Conservation (phyloP, 75 land plant genomes). For the Sequoia sempervirens region DNA sequence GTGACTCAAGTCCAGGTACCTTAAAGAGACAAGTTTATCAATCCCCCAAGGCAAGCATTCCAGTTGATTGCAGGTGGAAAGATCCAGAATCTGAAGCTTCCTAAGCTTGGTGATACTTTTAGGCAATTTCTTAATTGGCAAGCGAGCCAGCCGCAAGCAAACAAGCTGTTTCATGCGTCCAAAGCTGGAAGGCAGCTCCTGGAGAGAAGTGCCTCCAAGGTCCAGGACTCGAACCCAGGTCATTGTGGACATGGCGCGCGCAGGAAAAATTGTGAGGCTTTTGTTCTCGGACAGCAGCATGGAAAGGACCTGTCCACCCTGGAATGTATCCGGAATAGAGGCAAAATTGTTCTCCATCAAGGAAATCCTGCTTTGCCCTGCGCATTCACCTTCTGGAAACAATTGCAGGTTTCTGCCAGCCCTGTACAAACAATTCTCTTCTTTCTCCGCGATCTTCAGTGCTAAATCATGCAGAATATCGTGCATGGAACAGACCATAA, state of each 20-base stretch:
- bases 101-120: neutral
- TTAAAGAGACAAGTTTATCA: neutral
- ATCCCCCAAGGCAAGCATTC: neutral
- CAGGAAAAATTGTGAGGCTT: neutral
- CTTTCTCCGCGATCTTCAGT: neutral
- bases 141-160: neutral
- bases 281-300: neutral
- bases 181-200: neutral
- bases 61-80: neutral
- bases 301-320: neutral
- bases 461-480: conserved; percentile 11
- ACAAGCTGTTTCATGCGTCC: neutral
- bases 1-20: neutral
- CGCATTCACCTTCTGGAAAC: neutral
- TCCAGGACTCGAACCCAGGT: neutral
- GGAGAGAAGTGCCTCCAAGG: neutral
- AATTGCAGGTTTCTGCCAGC: neutral
- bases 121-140: neutral
- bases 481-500: conserved; percentile 1
- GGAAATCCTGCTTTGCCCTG: neutral
- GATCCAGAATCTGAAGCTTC: conserved; percentile 2
- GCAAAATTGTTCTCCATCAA: neutral
- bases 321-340: neutral
- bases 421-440: neutral
- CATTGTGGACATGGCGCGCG: neutral